Evolutionary conservation across 129 eudicot species (phyloP), one percentile per base, ranked within the genome.

Genomic region (Artemisia annua): DNA sequence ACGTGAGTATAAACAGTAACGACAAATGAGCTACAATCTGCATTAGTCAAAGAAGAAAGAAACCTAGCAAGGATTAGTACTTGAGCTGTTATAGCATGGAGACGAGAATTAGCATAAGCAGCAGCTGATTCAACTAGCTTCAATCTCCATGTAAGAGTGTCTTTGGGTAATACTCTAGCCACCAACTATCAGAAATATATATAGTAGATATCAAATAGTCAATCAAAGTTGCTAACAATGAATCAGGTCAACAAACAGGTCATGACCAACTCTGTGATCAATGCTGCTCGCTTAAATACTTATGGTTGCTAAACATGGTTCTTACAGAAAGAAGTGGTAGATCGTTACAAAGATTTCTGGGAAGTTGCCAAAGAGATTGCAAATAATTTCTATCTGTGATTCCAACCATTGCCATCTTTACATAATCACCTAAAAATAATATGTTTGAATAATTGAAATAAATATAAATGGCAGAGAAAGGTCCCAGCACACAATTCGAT

Each of bases 391-490:
- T 9, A 17, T 39, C 75, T 69, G 78, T 73, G 7, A 77, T 72
- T 56, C 79, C 80, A 57, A 78, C 96, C 78, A 79, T 77, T 14
- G 89, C 86, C 95, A 86, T 89, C 82, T 87, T 93, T 66, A 78
- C 22, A 35, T 87, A 91, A 58, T 94, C 91, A 79, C 98, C 97
- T 87, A 87, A 53, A 49, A 69, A 44, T 50, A 12, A 50, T 50
- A 6, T 35, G 44, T 35, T 35, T 35, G 44, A 35, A 7, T 35
- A 35, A 35, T 1, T 7, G 65, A 61, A 19, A 67, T 59, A 19
- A 39, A 56, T 48, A 17, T 24, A 56, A 76, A 26, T 3, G 11
- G 6, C 11, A 54, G 56, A 58, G 7, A 44, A 46, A 20, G 14
- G 7, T 20, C 17, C 19, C 19, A 5, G 2, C 62, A 24, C 53